These are phyloP conservation scores for Calycina marina DNA, from an alignment of 2,329 filamentous ascomycete genomes.

Conservation along the genomic window DNA sequence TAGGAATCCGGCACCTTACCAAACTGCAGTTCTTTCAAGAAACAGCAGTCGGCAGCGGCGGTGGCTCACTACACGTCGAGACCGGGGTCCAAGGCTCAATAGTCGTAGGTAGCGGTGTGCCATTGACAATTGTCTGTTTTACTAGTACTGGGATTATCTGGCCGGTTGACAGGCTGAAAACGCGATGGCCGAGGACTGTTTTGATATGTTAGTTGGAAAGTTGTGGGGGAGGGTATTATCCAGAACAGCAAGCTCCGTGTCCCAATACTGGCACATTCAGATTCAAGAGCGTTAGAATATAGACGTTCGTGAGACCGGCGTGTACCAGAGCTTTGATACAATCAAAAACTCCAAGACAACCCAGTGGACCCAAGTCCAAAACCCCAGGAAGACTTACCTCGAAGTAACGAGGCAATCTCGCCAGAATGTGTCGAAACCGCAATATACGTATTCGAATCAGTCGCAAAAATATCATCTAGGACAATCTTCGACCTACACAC, in stretches of 20 bases:
- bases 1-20: too few species aligned
- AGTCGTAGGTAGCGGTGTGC: conserved; percentile 5
- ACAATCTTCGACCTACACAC: conserved; percentile 28
- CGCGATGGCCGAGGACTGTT: conserved; percentile 36
- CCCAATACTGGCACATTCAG: too few species aligned
- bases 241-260: too few species aligned
- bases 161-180: conserved; percentile 49
- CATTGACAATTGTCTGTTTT: conserved; percentile 32
- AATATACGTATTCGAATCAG: conserved; percentile 39
- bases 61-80: too few species aligned
- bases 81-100: conserved; percentile 23
- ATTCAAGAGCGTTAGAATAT: too few species aligned
- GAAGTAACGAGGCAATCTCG: conserved; percentile 36
- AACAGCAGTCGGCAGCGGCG: too few species aligned
- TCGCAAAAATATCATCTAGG: conserved; percentile 41
- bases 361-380: too few species aligned
- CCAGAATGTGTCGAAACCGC: conserved; percentile 47
- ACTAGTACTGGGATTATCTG: conserved; percentile 55
- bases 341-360: too few species aligned
- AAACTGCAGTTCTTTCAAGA: too few species aligned
- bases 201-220: conserved; percentile 1
- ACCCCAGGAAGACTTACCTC: conserved; percentile 17
- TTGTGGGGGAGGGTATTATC: too few species aligned
- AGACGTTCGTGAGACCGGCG: too few species aligned
- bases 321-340: too few species aligned